Conservation (phyloP, 345 rosid species). For the Raphanus sativus region DNA sequence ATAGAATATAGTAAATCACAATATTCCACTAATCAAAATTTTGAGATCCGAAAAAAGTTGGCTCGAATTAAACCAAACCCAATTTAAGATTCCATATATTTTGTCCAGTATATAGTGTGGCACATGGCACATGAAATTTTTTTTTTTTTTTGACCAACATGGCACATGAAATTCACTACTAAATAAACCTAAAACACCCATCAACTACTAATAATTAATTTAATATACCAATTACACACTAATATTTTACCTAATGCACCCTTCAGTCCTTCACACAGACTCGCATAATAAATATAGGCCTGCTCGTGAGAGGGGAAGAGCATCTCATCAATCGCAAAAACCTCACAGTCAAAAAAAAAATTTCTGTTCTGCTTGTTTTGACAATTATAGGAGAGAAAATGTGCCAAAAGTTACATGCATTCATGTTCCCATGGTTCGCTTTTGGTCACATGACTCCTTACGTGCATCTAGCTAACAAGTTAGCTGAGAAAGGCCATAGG, state of each 20-base stretch:
- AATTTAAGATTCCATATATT: neutral
- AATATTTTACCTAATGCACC: neutral
- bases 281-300: neutral
- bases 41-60: neutral
- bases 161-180: neutral
- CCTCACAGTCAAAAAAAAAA: neutral
- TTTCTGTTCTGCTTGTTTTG: neutral
- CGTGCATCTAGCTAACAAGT: neutral
- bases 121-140: neutral
- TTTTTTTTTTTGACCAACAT: too few relatives aligned
- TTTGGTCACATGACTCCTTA: neutral
- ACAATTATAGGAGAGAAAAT: neutral
- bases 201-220: neutral
- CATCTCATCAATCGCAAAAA: neutral
- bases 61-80: neutral
- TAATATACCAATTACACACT: neutral
- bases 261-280: neutral
- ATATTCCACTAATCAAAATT: too few relatives aligned
- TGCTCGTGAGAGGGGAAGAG: neutral
- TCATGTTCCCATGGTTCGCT: neutral
- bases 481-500: neutral
- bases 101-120: neutral
- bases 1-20: too few relatives aligned
- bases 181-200: neutral
- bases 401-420: neutral